phyloP scores from a whole-genome alignment of 108 stramenopile species.

The Skeletonema costatum region DNA sequence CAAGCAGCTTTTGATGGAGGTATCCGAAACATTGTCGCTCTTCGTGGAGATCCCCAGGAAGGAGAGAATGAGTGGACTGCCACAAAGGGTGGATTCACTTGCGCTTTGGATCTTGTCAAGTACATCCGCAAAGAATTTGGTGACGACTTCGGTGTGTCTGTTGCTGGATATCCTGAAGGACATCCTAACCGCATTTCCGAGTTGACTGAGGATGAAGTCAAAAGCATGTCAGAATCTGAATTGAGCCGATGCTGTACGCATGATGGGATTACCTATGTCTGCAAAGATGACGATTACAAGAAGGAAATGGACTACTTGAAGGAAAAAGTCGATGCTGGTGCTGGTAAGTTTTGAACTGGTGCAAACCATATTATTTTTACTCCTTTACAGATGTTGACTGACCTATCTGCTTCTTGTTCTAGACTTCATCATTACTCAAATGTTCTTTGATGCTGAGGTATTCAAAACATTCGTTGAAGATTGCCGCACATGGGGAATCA shows the following conservation, averaged over 20 bases:
- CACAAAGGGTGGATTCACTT: constrained; percentile 93
- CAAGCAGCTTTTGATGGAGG: constrained; percentile 77
- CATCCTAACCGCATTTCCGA: constrained; percentile 94
- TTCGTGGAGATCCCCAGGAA: constrained; percentile 99
- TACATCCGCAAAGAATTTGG: constrained; percentile 94
- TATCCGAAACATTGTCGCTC: constrained; percentile 97
- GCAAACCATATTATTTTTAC: background rate
- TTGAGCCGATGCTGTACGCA: constrained; percentile 73
- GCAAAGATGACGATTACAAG: constrained; percentile 93
- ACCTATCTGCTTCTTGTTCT: constrained; percentile 15
- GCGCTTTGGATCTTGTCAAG: constrained; percentile 97
- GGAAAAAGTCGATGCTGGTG: constrained; percentile 95
- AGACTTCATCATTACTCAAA: constrained; percentile 98
- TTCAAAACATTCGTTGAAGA: constrained; percentile 92
- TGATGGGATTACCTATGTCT: constrained; percentile 88
- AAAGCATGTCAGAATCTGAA: constrained; percentile 80
- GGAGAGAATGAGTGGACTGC: constrained; percentile 97
- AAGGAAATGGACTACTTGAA: constrained; percentile 96
- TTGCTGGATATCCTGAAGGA: constrained; percentile 99
- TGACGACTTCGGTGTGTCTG: constrained; percentile 90
- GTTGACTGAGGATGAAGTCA: constrained; percentile 69
- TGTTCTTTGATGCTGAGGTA: constrained; percentile 98
- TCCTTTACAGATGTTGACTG: constrained; percentile 1
- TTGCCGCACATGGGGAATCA: constrained; percentile 92
- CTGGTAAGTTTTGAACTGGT: constrained; percentile 59